These are phyloP conservation scores for Penicillium polonicum DNA, from an alignment of 2,329 filamentous ascomycete species.

Conservation along the genomic window DNA sequence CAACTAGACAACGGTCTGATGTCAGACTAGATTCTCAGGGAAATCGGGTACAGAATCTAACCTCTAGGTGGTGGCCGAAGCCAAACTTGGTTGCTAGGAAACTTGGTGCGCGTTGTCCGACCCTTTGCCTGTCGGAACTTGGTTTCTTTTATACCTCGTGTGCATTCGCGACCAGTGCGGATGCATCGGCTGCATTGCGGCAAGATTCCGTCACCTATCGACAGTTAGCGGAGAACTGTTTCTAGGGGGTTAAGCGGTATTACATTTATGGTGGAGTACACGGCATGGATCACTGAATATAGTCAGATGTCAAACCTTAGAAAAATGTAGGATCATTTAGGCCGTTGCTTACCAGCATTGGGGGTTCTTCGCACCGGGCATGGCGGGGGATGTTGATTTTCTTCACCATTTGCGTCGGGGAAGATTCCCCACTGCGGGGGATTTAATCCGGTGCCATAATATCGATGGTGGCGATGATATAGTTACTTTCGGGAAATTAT, in stretches of 20 bases:
- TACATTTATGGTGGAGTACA: conserved; percentile 24
- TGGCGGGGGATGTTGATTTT: conserved; percentile 4
- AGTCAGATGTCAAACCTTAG: neutral
- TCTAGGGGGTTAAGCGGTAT: neutral
- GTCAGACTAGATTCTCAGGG: conserved; percentile 6
- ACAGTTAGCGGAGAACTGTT: neutral
- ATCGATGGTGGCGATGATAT: neutral
- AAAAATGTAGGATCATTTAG: neutral
- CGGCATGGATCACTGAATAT: conserved; percentile 21
- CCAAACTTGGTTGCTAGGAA: conserved; percentile 25
- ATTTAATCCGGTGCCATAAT: neutral
- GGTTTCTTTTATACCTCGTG: conserved; percentile 11
- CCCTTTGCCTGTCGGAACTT: conserved; percentile 16
- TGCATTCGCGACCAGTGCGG: conserved; percentile 18
- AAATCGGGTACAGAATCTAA: neutral
- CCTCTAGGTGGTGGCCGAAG: conserved; percentile 23
- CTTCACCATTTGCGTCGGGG: conserved; percentile 1
- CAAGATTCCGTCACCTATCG: conserved; percentile 18
- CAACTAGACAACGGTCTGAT: conserved; percentile 8
- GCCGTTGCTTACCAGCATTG: conserved; percentile 18
- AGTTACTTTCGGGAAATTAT: neutral
- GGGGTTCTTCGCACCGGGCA: conserved; percentile 12
- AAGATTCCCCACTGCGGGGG: conserved; percentile 6
- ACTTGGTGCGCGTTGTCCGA: conserved; percentile 14
- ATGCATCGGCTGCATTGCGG: conserved; percentile 23